Conservation (phyloP, 106 monocot species). For the Alisma plantagoaquatica region DNA sequence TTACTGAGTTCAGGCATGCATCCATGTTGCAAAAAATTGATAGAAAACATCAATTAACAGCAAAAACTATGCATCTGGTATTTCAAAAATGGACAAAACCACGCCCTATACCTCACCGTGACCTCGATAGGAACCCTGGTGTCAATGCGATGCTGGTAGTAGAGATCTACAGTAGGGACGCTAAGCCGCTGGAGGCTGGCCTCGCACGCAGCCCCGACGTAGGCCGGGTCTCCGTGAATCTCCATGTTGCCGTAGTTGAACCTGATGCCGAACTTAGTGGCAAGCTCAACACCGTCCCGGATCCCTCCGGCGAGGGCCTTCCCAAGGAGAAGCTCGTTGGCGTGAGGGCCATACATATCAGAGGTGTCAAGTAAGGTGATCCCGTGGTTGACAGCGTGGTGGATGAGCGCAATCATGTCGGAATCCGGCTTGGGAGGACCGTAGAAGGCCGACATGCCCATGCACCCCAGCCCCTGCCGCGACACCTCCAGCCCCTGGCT, state of each 20-base stretch:
- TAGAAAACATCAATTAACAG: not conserved
- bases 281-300: conserved; percentile 7
- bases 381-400: conserved; percentile 22
- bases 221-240: conserved; percentile 7
- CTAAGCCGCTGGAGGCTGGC: conserved; percentile 15
- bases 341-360: conserved; percentile 23
- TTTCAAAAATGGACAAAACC: not conserved
- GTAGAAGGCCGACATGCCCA: conserved; percentile 27
- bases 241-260: not conserved
- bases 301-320: conserved; percentile 13
- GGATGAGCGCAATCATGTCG: conserved; percentile 28
- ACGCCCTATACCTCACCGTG: conserved; percentile 5
- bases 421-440: conserved; percentile 23
- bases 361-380: conserved; percentile 27
- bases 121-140: conserved; percentile 12
- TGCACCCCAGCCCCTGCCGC: conserved; percentile 24
- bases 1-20: no score
- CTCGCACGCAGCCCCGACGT: conserved; percentile 12
- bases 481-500: conserved; percentile 25
- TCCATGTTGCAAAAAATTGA: conserved; percentile 3
- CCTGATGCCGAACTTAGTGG: conserved; percentile 14
- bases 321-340: conserved; percentile 20
- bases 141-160: conserved; percentile 18
- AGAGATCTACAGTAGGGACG: conserved; percentile 7
- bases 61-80: not conserved